These are phyloP conservation scores for Hemerocallis citrina DNA, from an alignment of 106 monocot genomes.

Conservation along the genomic window DNA sequence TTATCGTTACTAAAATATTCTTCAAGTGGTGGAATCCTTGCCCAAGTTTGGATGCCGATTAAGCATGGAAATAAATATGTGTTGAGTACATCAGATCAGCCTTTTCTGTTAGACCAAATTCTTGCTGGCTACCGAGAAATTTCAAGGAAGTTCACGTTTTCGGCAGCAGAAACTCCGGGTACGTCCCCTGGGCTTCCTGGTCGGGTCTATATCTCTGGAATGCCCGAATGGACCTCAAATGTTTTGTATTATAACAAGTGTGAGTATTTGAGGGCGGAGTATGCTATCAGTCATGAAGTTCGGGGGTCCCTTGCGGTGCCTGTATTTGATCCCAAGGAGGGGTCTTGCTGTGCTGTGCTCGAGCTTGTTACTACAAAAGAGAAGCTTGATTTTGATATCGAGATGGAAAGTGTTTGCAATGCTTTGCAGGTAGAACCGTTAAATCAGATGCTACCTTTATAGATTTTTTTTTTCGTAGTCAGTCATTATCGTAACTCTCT, in stretches of 20 bases:
- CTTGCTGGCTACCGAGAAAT: slow-evolving; percentile 82
- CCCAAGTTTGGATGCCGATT: slow-evolving; percentile 85
- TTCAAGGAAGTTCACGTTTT: slow-evolving; percentile 63
- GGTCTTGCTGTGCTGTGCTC: slow-evolving; percentile 71
- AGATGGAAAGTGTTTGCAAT: slow-evolving; percentile 61
- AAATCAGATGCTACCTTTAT: too few species aligned
- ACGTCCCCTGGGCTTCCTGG: slow-evolving; percentile 67
- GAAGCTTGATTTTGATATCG: slow-evolving; percentile 61
- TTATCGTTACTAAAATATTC: slow-evolving; percentile 70
- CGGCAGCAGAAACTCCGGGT: slow-evolving; percentile 43
- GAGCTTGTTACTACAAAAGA: slow-evolving; percentile 83
- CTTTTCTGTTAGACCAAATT: slow-evolving; percentile 59
- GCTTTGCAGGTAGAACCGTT: slow-evolving; percentile 73
- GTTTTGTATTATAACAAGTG: slow-evolving; percentile 54
- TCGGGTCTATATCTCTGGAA: slow-evolving; percentile 71
- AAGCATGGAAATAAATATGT: slow-evolving; percentile 38
- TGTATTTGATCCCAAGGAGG: slow-evolving; percentile 39
- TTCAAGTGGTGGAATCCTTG: slow-evolving; percentile 53
- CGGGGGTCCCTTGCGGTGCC: slow-evolving; percentile 76
- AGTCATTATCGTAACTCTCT: too few species aligned
- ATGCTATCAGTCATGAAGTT: slow-evolving; percentile 56
- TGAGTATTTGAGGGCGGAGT: slow-evolving; percentile 66
- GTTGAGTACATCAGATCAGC: slow-evolving; percentile 80
- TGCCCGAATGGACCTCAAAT: slow-evolving; percentile 87
- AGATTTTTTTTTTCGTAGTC: too few species aligned